These are phyloP conservation scores for Russula olivacea DNA, from an alignment of 768 basidiomycete species.

Conservation along the genomic window DNA sequence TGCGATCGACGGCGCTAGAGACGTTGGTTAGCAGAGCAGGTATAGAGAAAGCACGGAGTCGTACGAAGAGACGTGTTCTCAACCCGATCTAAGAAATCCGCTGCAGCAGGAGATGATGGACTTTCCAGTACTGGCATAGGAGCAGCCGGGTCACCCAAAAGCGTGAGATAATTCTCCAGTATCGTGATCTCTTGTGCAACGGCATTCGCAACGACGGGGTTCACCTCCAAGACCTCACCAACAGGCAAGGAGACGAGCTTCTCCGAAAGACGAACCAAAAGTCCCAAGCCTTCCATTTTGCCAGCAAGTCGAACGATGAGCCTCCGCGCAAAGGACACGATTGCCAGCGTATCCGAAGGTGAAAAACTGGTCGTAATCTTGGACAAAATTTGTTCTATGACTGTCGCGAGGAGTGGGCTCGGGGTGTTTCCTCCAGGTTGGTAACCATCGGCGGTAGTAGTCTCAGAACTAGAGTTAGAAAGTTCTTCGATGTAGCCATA, in stretches of 20 bases:
- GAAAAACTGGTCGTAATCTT: constrained; percentile 52
- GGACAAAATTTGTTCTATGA: constrained; percentile 70
- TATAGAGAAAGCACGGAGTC: constrained; percentile 26
- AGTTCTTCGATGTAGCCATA: constrained; percentile 81
- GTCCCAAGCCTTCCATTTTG: constrained; percentile 44
- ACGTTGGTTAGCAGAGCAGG: neutral
- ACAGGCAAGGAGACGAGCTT: constrained; percentile 37
- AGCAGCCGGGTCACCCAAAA: constrained; percentile 27
- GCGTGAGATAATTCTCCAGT: constrained; percentile 35
- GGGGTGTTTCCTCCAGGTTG: constrained; percentile 36
- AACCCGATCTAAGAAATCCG: constrained; percentile 42
- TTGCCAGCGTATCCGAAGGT: constrained; percentile 56
- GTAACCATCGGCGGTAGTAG: constrained; percentile 11
- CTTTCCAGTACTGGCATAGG: neutral
- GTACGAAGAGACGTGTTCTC: constrained; percentile 44
- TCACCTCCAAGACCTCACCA: constrained; percentile 31
- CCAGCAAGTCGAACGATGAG: constrained; percentile 52
- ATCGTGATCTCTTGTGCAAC: constrained; percentile 43
- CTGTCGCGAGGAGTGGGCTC: constrained; percentile 74
- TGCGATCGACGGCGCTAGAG: constrained; percentile 36
- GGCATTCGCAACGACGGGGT: constrained; percentile 32
- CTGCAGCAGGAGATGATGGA: constrained; percentile 30
- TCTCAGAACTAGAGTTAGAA: constrained; percentile 31
- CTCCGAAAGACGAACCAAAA: constrained; percentile 33
- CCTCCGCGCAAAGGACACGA: constrained; percentile 59